These are phyloP conservation scores for Melaleuca alternifolia DNA, from an alignment of 345 rosid species.

Conservation along the genomic window DNA sequence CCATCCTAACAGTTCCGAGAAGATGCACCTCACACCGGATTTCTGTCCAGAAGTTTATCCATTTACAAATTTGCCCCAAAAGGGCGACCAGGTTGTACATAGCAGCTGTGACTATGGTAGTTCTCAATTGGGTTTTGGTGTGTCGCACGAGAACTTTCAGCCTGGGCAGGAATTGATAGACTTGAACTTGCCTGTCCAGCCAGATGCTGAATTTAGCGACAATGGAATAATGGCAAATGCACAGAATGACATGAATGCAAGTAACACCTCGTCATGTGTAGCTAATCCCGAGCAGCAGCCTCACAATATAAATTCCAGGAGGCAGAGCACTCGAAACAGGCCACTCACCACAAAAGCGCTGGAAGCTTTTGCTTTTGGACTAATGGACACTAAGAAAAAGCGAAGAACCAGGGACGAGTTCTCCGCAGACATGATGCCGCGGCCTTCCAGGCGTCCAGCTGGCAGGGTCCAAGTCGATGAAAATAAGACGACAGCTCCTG, in stretches of 20 bases:
- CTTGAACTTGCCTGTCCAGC: slow-evolving; percentile 35
- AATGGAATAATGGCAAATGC: slow-evolving; percentile 1
- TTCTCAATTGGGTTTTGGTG: slow-evolving; percentile 6
- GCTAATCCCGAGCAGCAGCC: slow-evolving; percentile 12
- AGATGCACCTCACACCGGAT: slow-evolving; percentile 1
- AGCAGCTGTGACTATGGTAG: background rate
- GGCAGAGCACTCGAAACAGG: slow-evolving; percentile 47
- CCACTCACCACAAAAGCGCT: slow-evolving; percentile 46
- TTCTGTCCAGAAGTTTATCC: slow-evolving; percentile 14
- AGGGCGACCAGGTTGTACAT: background rate
- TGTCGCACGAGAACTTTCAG: slow-evolving; percentile 8
- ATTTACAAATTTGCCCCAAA: slow-evolving; percentile 14
- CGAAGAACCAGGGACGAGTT: slow-evolving; percentile 13
- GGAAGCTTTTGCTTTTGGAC: slow-evolving; percentile 46
- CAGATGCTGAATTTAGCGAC: slow-evolving; percentile 22
- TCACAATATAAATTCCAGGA: slow-evolving; percentile 8
- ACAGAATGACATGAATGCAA: background rate
- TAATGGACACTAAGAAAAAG: slow-evolving; percentile 22
- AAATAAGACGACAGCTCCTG: background rate
- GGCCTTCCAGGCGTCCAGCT: slow-evolving; percentile 12
- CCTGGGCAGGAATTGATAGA: slow-evolving; percentile 24
- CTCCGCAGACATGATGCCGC: background rate
- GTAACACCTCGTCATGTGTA: background rate
- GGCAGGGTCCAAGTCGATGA: slow-evolving; percentile 1
- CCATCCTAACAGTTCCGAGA: background rate